Percentiles rank a stretch among this genome's conserved stretches.
Conservation (phyloP, 1,284 basidiomycete species). For the Uromyces viciae-fabae region DNA sequence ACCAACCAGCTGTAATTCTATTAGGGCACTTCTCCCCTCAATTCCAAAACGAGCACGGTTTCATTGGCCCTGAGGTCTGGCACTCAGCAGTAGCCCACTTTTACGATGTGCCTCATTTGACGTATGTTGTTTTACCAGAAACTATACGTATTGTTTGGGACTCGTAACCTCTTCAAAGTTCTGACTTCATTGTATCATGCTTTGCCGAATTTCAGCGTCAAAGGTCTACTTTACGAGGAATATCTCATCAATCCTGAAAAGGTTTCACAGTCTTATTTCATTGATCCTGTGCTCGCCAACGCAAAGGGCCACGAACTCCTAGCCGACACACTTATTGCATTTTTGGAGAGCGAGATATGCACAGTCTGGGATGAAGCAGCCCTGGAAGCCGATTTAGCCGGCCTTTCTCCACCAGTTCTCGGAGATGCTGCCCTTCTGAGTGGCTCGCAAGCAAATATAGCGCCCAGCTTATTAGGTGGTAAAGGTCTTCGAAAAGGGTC, state of each 20-base stretch:
- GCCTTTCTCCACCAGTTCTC: slow-evolving; percentile 48
- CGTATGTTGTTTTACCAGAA: slow-evolving; percentile 55
- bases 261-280: slow-evolving; percentile 66
- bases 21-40: slow-evolving; percentile 89
- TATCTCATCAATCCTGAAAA: slow-evolving; percentile 72
- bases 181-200: not conserved
- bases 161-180: slow-evolving; percentile 5
- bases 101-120: slow-evolving; percentile 87
- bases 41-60: slow-evolving; percentile 70
- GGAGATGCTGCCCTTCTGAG: slow-evolving; percentile 59
- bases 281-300: slow-evolving; percentile 78
- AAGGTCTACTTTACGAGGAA: slow-evolving; percentile 72
- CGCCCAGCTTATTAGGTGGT: slow-evolving; percentile 46
- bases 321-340: slow-evolving; percentile 76
- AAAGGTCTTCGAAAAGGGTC: slow-evolving; percentile 47
- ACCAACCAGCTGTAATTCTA: slow-evolving; percentile 80
- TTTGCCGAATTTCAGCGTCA: slow-evolving; percentile 61
- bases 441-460: slow-evolving; percentile 66
- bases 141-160: not conserved
- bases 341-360: slow-evolving; percentile 82
- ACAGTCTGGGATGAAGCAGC: slow-evolving; percentile 72
- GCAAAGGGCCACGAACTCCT: slow-evolving; percentile 74
- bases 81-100: slow-evolving; percentile 86
- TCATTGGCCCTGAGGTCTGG: slow-evolving; percentile 77
- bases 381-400: slow-evolving; percentile 58